phyloP scores from a whole-genome alignment of 768 basidiomycete genomes.

The Trametes coccinea region DNA sequence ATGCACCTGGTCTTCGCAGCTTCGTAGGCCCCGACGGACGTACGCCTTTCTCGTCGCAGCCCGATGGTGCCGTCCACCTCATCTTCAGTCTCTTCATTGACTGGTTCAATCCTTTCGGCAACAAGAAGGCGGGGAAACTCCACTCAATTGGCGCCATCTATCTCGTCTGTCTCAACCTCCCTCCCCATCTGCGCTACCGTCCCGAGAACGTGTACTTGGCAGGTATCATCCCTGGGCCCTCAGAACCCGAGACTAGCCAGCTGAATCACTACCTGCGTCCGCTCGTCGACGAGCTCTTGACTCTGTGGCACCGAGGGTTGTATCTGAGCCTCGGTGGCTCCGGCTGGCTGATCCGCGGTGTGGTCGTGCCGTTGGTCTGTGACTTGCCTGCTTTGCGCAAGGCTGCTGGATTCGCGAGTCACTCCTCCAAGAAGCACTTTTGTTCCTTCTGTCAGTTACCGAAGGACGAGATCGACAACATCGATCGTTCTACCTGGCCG shows the following conservation, averaged over 20 bases:
- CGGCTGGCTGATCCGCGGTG: slow-evolving; percentile 32
- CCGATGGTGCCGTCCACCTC: slow-evolving; percentile 8
- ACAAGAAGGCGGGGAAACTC: slow-evolving; percentile 11
- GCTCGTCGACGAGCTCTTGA: slow-evolving; percentile 39
- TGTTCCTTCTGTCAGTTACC: slow-evolving; percentile 33
- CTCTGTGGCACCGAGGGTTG: slow-evolving; percentile 37
- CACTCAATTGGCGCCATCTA: slow-evolving; percentile 25
- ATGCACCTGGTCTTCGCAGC: slow-evolving; percentile 2
- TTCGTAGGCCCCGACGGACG: slow-evolving; percentile 18
- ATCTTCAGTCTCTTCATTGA: slow-evolving; percentile 21
- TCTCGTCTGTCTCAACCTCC: slow-evolving; percentile 31
- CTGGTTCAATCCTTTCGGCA: slow-evolving; percentile 22
- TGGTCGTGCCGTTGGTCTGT: slow-evolving; percentile 36
- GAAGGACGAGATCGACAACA: slow-evolving; percentile 31
- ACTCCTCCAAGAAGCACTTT: slow-evolving; percentile 26
- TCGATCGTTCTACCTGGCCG: slow-evolving; percentile 35
- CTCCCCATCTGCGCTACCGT: slow-evolving; percentile 23
- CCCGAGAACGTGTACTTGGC: slow-evolving; percentile 42
- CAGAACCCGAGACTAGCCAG: slow-evolving; percentile 34
- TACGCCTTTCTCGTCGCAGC: background rate
- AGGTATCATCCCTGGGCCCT: slow-evolving; percentile 44
- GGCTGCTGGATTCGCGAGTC: slow-evolving; percentile 31
- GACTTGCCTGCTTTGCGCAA: slow-evolving; percentile 39
- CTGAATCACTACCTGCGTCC: slow-evolving; percentile 42
- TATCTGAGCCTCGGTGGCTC: slow-evolving; percentile 27